Conservation (phyloP, 306 rosid species). For the Rosa rugosa region DNA sequence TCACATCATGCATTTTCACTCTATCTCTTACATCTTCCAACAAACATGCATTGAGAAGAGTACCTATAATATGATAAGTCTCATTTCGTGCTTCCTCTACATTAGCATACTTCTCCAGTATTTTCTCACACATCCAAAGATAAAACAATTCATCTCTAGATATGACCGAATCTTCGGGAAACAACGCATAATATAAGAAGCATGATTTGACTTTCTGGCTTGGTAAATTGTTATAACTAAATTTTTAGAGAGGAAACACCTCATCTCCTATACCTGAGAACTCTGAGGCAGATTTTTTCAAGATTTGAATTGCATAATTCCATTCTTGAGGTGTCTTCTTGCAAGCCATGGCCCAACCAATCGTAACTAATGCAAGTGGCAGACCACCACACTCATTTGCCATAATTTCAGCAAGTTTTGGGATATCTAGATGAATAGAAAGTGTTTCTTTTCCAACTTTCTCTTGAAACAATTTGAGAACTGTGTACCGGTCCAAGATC, state of each 20-base stretch:
- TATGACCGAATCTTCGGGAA: background rate
- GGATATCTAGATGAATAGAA: no score
- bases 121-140: conserved; percentile 16
- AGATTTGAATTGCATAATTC: background rate
- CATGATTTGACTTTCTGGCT: background rate
- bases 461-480: no score
- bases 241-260: conserved; percentile 12
- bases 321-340: conserved; percentile 16
- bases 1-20: conserved; percentile 20
- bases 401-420: background rate
- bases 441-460: no score
- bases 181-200: conserved; percentile 19
- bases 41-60: background rate
- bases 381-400: conserved; percentile 13
- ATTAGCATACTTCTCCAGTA: background rate
- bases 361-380: conserved; percentile 11
- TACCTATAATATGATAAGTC: conserved; percentile 12
- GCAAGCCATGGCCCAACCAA: conserved; percentile 19
- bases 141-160: background rate
- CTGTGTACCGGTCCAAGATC: no score
- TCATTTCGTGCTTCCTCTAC: background rate
- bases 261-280: conserved; percentile 13
- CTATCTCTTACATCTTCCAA: background rate
- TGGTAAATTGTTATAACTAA: conserved; percentile 18
- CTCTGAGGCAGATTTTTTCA: background rate